These are phyloP conservation scores for Naganishia liquefaciens DNA, from an alignment of 1,284 basidiomycete genomes.

Conservation along the genomic window DNA sequence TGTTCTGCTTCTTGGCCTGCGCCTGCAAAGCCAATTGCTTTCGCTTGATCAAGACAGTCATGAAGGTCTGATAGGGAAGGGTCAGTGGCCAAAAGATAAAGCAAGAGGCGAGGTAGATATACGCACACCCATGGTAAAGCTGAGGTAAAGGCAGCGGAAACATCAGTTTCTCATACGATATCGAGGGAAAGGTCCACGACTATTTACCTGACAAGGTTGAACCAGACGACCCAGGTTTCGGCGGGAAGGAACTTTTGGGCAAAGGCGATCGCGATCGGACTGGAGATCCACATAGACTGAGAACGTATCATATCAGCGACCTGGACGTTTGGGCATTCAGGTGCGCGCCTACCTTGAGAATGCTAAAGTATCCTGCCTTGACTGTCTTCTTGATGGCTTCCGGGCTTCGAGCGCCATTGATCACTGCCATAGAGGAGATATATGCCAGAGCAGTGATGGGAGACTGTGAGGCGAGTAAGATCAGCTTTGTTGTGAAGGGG, in stretches of 20 bases:
- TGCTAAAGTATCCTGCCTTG: conserved; percentile 70
- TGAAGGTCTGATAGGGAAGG: conserved; percentile 64
- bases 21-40: conserved; percentile 30
- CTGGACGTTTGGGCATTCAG: not conserved
- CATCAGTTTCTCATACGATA: not conserved
- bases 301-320: conserved; percentile 9
- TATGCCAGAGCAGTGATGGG: conserved; percentile 51
- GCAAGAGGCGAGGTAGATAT: not conserved
- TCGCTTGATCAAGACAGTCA: conserved; percentile 54
- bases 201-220: conserved; percentile 66
- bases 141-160: not conserved
- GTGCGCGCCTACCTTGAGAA: conserved; percentile 64
- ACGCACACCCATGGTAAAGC: conserved; percentile 27
- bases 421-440: conserved; percentile 76
- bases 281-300: conserved; percentile 70
- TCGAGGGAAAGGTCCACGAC: conserved; percentile 4
- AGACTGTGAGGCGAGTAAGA: not conserved
- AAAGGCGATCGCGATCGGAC: conserved; percentile 68
- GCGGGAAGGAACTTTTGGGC: conserved; percentile 74
- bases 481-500: no score
- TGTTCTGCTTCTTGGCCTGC: conserved; percentile 31
- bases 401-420: conserved; percentile 72
- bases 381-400: conserved; percentile 70
- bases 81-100: not conserved
- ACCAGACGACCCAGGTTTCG: conserved; percentile 75